Evolutionary conservation across 257 asterid species (phyloP), one percentile per base, ranked within the genome.

Genomic region (Knoxia roxburghii): DNA sequence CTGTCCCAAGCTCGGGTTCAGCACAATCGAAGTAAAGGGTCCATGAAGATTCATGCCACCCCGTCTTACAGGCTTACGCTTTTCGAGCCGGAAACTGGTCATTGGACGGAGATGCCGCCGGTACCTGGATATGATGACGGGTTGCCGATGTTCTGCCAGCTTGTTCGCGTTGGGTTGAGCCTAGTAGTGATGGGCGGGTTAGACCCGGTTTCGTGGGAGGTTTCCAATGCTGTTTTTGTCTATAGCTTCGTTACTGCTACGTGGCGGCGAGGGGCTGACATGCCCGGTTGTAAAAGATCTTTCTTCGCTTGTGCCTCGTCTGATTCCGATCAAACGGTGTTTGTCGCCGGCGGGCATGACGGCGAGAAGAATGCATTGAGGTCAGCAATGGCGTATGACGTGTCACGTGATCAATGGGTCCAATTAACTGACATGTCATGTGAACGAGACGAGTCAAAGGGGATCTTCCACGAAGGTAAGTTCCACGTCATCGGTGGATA

Each of bases 291-390:
- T 27, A 78, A 37, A 51, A 66, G 96, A 39, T 71, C 81, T 0
- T 86, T 89, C 79, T 91, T 91, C 43, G 96, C 86, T 0, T 87
- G 96, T 50, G 86, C 84, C n/a, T n/a, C n/a, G 27, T 80, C 96
- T 6, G 96, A 88, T 65, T 29, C 30, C 33, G 58, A 65, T 0
- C 70, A 80, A 46, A 82, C 49, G 67, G 91, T 88, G 54, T 82
- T 73, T 29, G 86, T 91, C 10, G 95, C 93, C 2, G 97, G 97
- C 0, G 97, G 97, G 0, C 97, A 91, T 66, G 96, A 88, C 53
- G 61, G 60, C 6, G 89, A 82, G 37, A 90, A 88, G 70, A 75
- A 84, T 40, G 95, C 97, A 0, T 30, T 91, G 68, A 78, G 55
- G n/a, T 86, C 93, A 0, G 89, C 89, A 1, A 21, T 85, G 79